Evolutionary conservation across 768 basidiomycete genomes (phyloP).

Genomic region (Asterophora lycoperdoides): DNA sequence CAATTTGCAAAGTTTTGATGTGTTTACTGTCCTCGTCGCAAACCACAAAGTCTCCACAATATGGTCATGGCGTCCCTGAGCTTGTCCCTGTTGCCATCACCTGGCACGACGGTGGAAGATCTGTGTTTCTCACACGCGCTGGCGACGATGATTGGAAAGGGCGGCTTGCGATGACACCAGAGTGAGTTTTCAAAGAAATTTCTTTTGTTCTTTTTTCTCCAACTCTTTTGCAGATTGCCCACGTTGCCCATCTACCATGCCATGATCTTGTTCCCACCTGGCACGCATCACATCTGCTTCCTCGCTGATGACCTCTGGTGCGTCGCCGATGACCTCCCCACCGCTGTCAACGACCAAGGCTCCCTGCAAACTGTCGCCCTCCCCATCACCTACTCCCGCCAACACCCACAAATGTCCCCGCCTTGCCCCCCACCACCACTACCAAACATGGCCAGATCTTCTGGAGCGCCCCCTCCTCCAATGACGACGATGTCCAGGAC

Average conservation of each 20-base stretch:
- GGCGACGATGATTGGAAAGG: conserved; percentile 78
- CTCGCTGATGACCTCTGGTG: conserved; percentile 89
- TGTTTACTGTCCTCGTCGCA: too few species aligned
- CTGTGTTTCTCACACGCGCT: conserved; percentile 65
- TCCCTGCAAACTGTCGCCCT: conserved; percentile 93
- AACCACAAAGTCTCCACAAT: too few species aligned
- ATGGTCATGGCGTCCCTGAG: conserved; percentile 28
- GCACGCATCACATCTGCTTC: conserved; percentile 93
- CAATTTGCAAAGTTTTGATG: too few species aligned
- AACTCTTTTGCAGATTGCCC: conserved; percentile 24
- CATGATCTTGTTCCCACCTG: conserved; percentile 61
- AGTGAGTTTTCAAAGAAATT: conserved; percentile 42
- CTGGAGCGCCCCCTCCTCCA: conserved; percentile 35
- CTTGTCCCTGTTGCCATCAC: conserved; percentile 48
- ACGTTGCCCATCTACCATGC: conserved; percentile 30
- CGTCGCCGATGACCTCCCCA: conserved; percentile 68
- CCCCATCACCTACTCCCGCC: conserved; percentile 28
- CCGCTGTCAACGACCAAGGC: conserved; percentile 92
- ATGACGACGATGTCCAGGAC: conserved; percentile 30
- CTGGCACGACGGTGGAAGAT: conserved; percentile 63
- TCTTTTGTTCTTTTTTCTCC: conserved; percentile 11
- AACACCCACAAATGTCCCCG: conserved; percentile 19
- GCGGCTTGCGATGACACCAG: conserved; percentile 56
- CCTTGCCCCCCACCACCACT: conserved; percentile 28
- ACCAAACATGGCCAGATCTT: conserved; percentile 35